Evolutionary conservation across 2,329 filamentous ascomycete species (phyloP).

Genomic region (Bipolaris oryzae): DNA sequence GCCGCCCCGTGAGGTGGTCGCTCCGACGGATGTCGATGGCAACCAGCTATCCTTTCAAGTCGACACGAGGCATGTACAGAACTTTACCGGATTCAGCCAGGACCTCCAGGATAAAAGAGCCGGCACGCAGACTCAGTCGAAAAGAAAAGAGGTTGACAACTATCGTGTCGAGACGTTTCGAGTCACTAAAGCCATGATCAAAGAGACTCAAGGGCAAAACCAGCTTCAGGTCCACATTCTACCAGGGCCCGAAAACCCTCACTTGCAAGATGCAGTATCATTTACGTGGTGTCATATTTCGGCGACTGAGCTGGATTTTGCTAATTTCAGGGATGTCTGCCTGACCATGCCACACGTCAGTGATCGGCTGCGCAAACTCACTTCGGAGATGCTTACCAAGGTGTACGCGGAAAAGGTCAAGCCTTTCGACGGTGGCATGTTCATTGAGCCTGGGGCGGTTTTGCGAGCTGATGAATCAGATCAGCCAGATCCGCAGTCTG

Average conservation of each 20-base stretch:
- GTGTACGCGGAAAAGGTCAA: slow-evolving; percentile 37
- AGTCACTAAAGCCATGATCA: slow-evolving; percentile 33
- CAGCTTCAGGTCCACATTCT: slow-evolving; percentile 30
- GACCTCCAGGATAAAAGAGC: background rate
- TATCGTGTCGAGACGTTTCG: slow-evolving; percentile 28
- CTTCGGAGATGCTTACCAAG: slow-evolving; percentile 23
- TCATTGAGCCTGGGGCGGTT: slow-evolving; percentile 44
- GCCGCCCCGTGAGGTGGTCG: background rate
- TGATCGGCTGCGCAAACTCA: slow-evolving; percentile 24
- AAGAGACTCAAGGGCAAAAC: slow-evolving; percentile 22
- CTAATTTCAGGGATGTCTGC: slow-evolving; percentile 34
- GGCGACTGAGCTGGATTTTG: slow-evolving; percentile 29
- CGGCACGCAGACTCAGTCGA: background rate
- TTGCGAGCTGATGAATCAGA: slow-evolving; percentile 35
- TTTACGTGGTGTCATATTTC: slow-evolving; percentile 39
- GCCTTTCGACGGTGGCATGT: slow-evolving; percentile 34
- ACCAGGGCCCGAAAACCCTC: slow-evolving; percentile 27
- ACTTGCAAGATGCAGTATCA: slow-evolving; percentile 9
- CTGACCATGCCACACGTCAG: slow-evolving; percentile 26
- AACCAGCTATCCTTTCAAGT: slow-evolving; percentile 32
- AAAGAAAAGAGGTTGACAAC: background rate
- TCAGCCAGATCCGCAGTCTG: slow-evolving; percentile 24
- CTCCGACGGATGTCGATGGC: slow-evolving; percentile 30
- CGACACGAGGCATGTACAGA: slow-evolving; percentile 14
- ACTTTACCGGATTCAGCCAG: background rate